Evolutionary conservation across 1,284 basidiomycete genomes (phyloP), one percentile per base, ranked within the genome.

Genomic region (Fomes fomentarius): DNA sequence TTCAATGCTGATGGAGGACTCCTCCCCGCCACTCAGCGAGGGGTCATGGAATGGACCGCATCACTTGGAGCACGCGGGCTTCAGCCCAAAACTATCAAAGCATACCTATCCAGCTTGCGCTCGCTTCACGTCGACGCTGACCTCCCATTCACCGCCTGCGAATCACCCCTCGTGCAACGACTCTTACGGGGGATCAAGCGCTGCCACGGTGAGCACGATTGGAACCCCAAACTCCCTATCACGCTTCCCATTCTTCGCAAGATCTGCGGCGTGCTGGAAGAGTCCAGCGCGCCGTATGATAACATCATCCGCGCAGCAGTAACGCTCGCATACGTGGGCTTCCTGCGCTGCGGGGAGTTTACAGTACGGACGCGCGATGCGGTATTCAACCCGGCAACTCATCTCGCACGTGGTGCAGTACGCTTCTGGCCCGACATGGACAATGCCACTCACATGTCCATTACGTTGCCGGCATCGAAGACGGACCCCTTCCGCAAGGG

Each of bases 401-500:
- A 30, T 12, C 28, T 30, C 7, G 6, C 28, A 6, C 28, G 28
- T 30, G 12, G 12, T 30, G 6, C 28, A 30, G 28, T 30, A 12
- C 28, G 12, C 7, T 30, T 30, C 28, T 7, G 6, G 7, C 28
- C 28, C 6, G 28, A 6, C 28, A n/a, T 30, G 7, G 28, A 35
- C 9, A 35, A 35, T n/a, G 0, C 68, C 15, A 64, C 63, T 10
- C 61, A 71, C 43, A 26, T 73, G 15, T 43, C 54, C 7, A 64
- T 76, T 11, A 61, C 64, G 11, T 55, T 75, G 11, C 72, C 73
- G 0, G 65, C 68, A 1, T 75, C 72, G 1, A 76, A 76, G 54
- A 75, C 73, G 0, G 74, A 75, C 49, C 72, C 72, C 0, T 75
- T 74, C 52, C 64, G 68, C 4, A 63, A 64, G 44, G 75, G 74